Base-by-base conservation (phyloP, 495 filamentous ascomycete genomes). In the Aspergillus cristatus region DNA sequence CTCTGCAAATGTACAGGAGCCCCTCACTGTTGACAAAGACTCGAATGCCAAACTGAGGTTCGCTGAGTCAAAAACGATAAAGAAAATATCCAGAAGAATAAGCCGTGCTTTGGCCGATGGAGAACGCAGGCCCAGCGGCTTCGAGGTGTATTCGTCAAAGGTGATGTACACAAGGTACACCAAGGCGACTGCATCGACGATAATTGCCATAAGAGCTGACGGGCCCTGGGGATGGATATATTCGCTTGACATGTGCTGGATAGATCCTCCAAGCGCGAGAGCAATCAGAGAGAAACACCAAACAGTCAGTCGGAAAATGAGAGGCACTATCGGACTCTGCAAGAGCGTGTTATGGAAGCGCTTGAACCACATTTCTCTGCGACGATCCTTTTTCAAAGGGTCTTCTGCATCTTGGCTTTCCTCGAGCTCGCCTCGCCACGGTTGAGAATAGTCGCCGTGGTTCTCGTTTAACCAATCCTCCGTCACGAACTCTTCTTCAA, bases 21-120 rank as follows among this genome's bases (percentile, higher is more conserved):
- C 81, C 28, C 74, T 71, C 33, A 80, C 74, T 56, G 87, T 86
- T 7, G 74, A 78, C 33, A 95, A 60, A 7, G 84, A 78, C 54
- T 83, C 81, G 54, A 97, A 95, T 7, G 93, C 88, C 50, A 98
- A 60, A 34, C 84, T 82, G 28, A 94, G 63, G 59, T 95, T 96
- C 30, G 88, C 85, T 1, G 88, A 84, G 55, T 94, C 86, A 58
- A 98, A 94, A 18, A 96, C 85, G 46, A 98, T 93, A 56, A 98
- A 98, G 54, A 95, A 75, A 2, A 97, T 70, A 62, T 98, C 91
- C 42, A 95, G 72, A 40, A 98, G 76, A 35, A 95, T 74, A 22
- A 98, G 73, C 14, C 82, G 75, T 47, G 94, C 81, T 53, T 97
- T 97, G 14, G 86, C 79, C 25, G 76, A 79, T 2, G 86, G 76